A percentile compares a stretch with the other conserved stretches of the same genome.
Conservation (phyloP, 2,329 filamentous ascomycete genomes). For the Cladosporium austrohemisphaericum region DNA sequence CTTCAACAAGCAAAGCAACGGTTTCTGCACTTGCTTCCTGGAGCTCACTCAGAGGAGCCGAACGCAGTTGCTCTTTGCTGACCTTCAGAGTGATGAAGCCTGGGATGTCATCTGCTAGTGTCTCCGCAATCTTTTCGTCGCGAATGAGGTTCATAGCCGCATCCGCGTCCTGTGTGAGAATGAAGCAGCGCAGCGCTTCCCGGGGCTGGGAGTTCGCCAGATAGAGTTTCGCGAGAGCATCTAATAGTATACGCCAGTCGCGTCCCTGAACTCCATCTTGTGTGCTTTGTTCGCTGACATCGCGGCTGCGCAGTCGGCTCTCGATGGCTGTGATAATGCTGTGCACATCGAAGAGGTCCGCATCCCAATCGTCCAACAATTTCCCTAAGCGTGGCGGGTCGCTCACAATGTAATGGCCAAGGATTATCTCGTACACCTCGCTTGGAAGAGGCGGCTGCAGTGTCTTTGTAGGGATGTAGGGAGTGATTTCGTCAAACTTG, state of each 20-base stretch:
- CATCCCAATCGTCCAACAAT: slow-evolving; percentile 76
- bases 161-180: slow-evolving; percentile 86
- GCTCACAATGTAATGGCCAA: slow-evolving; percentile 80
- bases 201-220: slow-evolving; percentile 75
- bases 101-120: slow-evolving; percentile 83
- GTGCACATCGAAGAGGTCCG: slow-evolving; percentile 76
- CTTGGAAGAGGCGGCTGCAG: slow-evolving; percentile 75
- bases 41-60: slow-evolving; percentile 65
- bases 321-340: slow-evolving; percentile 75
- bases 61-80: slow-evolving; percentile 62
- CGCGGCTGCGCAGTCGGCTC: slow-evolving; percentile 72
- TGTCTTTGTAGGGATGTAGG: slow-evolving; percentile 73
- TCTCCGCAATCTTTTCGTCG: slow-evolving; percentile 84
- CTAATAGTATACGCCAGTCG: slow-evolving; percentile 88
- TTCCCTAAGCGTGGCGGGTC: slow-evolving; percentile 74
- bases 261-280: slow-evolving; percentile 65
- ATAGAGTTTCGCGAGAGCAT: slow-evolving; percentile 78
- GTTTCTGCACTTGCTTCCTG: slow-evolving; percentile 78
- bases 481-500: slow-evolving; percentile 84
- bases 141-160: slow-evolving; percentile 80
- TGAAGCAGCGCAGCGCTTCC: slow-evolving; percentile 84
- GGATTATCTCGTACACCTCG: slow-evolving; percentile 80
- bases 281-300: slow-evolving; percentile 70
- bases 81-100: slow-evolving; percentile 86
- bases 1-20: slow-evolving; percentile 80